phyloP scores from a whole-genome alignment of 441 rosid species.

The Eruca vesicaria region DNA sequence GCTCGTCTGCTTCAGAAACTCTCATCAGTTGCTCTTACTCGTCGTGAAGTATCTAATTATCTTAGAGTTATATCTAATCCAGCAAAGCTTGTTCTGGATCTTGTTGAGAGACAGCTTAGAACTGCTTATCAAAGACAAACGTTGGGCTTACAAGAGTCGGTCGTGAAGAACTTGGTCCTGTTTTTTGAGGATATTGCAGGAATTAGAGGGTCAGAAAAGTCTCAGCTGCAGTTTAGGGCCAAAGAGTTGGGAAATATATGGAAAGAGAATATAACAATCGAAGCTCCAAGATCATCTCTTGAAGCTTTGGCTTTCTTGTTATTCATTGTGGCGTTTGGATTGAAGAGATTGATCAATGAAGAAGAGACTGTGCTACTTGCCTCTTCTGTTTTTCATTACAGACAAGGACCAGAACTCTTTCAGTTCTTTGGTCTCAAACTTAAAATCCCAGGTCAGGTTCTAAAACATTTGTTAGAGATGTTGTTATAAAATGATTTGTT shows the following conservation, averaged over 20 bases:
- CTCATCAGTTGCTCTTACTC: background rate
- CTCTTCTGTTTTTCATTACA: constrained; percentile 8
- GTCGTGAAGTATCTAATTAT: background rate
- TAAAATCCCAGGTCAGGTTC: constrained; percentile 3
- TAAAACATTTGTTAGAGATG: background rate
- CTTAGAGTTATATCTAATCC: background rate
- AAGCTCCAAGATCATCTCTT: background rate
- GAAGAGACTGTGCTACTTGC: constrained; percentile 10
- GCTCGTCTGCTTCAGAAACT: background rate
- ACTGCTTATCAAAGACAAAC: background rate
- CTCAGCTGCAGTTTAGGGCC: background rate
- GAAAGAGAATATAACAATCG: constrained; percentile 1
- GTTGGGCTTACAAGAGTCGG: background rate
- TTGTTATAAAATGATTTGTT: too few relatives aligned
- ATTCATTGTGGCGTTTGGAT: background rate
- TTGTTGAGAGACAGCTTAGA: too few relatives aligned
- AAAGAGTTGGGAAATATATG: background rate
- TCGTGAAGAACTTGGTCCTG: background rate
- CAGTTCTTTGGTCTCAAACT: background rate
- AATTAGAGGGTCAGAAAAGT: background rate
- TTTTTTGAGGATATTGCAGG: background rate
- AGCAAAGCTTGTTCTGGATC: background rate
- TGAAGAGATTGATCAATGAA: background rate
- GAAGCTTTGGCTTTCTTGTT: constrained; percentile 12
- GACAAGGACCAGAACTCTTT: constrained; percentile 6